These are phyloP conservation scores for Anethum foeniculum DNA, from an alignment of 140 eudicot genomes.

Conservation along the genomic window DNA sequence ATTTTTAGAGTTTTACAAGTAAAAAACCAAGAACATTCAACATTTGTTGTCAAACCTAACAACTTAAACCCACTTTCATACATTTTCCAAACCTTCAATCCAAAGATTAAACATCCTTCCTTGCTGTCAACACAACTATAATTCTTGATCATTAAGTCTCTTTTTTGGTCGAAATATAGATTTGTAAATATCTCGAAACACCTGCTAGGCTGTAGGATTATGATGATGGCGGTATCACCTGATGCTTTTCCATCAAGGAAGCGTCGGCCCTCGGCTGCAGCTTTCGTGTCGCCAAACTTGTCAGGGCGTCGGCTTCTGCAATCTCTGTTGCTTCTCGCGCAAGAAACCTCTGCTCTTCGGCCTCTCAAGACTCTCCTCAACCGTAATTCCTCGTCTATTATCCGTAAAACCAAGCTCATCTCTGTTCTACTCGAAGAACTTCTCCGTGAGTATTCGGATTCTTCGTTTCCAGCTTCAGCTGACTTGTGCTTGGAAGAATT, in stretches of 20 bases:
- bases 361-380: constrained; percentile 44
- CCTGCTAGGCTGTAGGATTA: too few species aligned
- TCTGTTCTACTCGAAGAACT: constrained; percentile 58
- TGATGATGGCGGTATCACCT: constrained; percentile 49
- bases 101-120: background rate
- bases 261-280: constrained; percentile 46
- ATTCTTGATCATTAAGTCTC: too few species aligned
- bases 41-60: background rate
- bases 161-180: too few species aligned
- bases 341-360: constrained; percentile 41
- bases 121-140: background rate
- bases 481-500: constrained; percentile 71
- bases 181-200: too few species aligned
- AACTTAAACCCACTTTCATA: background rate
- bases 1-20: background rate
- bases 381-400: constrained; percentile 45
- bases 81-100: constrained; percentile 1
- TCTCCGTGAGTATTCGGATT: constrained; percentile 20
- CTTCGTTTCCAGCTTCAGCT: constrained; percentile 51
- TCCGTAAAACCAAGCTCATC: constrained; percentile 58
- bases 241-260: constrained; percentile 54
- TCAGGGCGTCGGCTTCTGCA: constrained; percentile 43
- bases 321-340: constrained; percentile 43
- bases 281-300: constrained; percentile 34
- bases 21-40: background rate